Conservation (phyloP, 2,329 filamentous ascomycete genomes). For the Trichoderma atrobrunneum region DNA sequence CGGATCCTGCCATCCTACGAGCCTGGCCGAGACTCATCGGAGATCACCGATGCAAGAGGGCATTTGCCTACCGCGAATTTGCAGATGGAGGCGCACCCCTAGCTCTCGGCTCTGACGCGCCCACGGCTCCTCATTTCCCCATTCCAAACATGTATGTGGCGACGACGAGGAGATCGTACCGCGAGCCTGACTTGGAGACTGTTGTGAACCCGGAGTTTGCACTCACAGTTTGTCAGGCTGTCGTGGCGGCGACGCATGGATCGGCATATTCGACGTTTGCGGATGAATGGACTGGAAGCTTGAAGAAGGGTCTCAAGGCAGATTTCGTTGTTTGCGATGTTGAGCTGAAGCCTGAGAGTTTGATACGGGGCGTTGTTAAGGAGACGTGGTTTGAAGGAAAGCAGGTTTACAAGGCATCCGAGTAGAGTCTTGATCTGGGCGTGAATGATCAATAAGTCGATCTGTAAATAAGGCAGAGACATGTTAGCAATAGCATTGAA, state of each 20-base stretch:
- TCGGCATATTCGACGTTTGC: slow-evolving; percentile 59
- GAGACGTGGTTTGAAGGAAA: slow-evolving; percentile 55
- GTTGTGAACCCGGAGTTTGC: slow-evolving; percentile 53
- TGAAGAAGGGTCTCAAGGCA: slow-evolving; percentile 52
- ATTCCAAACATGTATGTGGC: slow-evolving; percentile 58
- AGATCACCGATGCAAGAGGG: slow-evolving; percentile 50
- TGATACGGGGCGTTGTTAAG: slow-evolving; percentile 45
- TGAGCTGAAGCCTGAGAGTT: slow-evolving; percentile 44
- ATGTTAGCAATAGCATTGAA: neutral
- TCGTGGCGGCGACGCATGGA: slow-evolving; percentile 53
- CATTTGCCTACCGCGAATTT: slow-evolving; percentile 64
- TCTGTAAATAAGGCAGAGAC: neutral
- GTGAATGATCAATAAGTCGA: neutral
- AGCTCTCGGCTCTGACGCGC: slow-evolving; percentile 58
- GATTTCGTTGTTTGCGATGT: slow-evolving; percentile 56
- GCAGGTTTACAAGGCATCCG: slow-evolving; percentile 34
- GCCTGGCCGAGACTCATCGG: slow-evolving; percentile 61
- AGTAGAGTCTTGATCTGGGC: neutral
- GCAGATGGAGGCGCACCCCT: slow-evolving; percentile 51
- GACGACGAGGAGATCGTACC: slow-evolving; percentile 54
- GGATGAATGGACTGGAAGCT: slow-evolving; percentile 51
- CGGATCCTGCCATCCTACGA: slow-evolving; percentile 58
- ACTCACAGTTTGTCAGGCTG: slow-evolving; percentile 51
- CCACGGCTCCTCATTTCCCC: slow-evolving; percentile 55
- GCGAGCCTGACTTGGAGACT: slow-evolving; percentile 42